Evolutionary conservation across 176 grass and related monocot genomes (phyloP).

Genomic region (Avena sativa): DNA sequence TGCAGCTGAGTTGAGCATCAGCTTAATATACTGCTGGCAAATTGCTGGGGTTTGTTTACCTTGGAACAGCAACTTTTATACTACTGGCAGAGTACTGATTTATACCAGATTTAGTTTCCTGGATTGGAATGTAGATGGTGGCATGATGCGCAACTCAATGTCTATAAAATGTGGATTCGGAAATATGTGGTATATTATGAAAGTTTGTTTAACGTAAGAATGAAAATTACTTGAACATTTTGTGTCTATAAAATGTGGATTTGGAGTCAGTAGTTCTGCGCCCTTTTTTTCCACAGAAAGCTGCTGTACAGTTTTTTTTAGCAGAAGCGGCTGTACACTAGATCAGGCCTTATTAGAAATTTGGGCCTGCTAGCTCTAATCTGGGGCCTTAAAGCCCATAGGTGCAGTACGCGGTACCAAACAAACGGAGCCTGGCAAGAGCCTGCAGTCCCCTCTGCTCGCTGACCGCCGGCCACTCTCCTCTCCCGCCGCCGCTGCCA

Average conservation of each 20-base stretch:
- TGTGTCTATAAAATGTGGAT: no score
- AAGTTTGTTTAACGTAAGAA: neutral
- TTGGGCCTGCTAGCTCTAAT: neutral
- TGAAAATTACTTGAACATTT: neutral
- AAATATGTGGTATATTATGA: neutral
- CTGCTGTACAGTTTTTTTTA: no score
- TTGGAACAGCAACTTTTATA: neutral
- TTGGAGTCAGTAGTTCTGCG: no score
- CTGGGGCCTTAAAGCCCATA: neutral
- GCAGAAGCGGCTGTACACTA: neutral
- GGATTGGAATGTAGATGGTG: neutral
- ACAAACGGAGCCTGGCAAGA: neutral
- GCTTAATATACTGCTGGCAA: neutral
- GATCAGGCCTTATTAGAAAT: neutral
- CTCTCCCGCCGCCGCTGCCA: neutral
- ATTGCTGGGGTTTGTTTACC: neutral
- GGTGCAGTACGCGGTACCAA: neutral
- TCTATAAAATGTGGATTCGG: neutral
- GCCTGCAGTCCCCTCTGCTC: neutral
- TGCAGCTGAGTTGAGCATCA: neutral
- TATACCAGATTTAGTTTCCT: neutral
- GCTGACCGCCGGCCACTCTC: slow-evolving; percentile 31
- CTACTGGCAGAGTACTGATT: neutral
- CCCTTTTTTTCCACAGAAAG: neutral
- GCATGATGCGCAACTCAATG: neutral